These are phyloP conservation scores for Pseudonectria buxi DNA, from an alignment of 2,329 filamentous ascomycete genomes.

Conservation along the genomic window DNA sequence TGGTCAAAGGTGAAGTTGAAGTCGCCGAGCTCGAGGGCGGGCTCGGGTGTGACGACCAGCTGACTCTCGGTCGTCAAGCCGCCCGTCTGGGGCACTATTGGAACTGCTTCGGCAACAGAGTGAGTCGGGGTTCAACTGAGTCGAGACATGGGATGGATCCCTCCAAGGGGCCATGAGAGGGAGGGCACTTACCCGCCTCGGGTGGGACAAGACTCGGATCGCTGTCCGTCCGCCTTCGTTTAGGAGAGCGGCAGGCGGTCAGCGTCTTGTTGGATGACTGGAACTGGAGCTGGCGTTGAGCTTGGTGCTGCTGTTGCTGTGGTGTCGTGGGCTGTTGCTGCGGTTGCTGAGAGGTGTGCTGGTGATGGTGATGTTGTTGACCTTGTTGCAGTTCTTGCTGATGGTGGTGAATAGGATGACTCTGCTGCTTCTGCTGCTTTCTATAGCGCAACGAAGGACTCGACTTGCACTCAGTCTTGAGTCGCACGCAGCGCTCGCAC, in stretches of 20 bases:
- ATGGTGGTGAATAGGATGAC: slow-evolving; percentile 11
- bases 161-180: slow-evolving; percentile 3
- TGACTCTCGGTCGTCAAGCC: slow-evolving; percentile 19
- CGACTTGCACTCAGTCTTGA: slow-evolving; percentile 37
- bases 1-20: slow-evolving; percentile 32
- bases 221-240: slow-evolving; percentile 30
- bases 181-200: slow-evolving; percentile 29
- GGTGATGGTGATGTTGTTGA: slow-evolving; percentile 4
- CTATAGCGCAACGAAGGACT: slow-evolving; percentile 35
- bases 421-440: slow-evolving; percentile 24
- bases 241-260: slow-evolving; percentile 27
- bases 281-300: slow-evolving; percentile 9
- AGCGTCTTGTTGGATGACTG: slow-evolving; percentile 7
- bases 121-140: slow-evolving; percentile 18
- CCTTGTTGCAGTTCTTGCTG: slow-evolving; percentile 9
- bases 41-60: slow-evolving; percentile 22
- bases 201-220: slow-evolving; percentile 27
- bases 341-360: slow-evolving; percentile 2
- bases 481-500: slow-evolving; percentile 37
- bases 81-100: slow-evolving; percentile 21
- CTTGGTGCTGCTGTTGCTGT: slow-evolving; percentile 10
- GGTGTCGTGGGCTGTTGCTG: no score
- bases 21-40: slow-evolving; percentile 24
- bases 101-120: slow-evolving; percentile 18
- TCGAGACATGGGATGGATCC: slow-evolving; percentile 5